Evolutionary conservation across 805 yeast species (phyloP), one percentile per base, ranked within the genome.

Genomic region (Wickerhamomyces bisporus): DNA sequence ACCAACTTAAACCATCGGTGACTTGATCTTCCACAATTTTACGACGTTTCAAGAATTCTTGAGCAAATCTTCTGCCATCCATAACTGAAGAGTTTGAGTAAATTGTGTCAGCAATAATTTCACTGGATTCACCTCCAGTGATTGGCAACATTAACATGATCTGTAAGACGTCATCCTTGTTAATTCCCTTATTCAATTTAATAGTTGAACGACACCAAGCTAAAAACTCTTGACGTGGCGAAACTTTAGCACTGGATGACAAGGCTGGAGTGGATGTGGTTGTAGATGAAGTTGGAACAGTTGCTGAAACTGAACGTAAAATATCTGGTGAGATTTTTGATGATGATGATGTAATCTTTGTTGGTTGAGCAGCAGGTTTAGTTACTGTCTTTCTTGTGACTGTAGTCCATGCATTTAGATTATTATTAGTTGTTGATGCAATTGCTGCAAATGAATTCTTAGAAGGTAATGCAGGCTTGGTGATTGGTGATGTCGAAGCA

Each of bases 61-160:
- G 75, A 0, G 98, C 96, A 67, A 89, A 91, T 48, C 95, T 73
- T 57, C 96, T 79, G 18, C 98, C 98, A 59, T 93, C 96, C 84
- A 91, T 80, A 2, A 89, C 82, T 3, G 89, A 75, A 29, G 95
- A 83, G 43, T 87, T 84, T 19, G 93, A 79, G 64, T 87, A 88
- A 41, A 91, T 79, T 11, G 96, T 86, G 55, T 91, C 98, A 2
- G 95, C 82, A 55, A 91, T 88, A 57, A 91, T 85, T 58, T 81
- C 95, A 34, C 73, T 69, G 0, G 95, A 77, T 49, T 87, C 96
- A 6, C 33, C 30, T 8, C 70, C 50, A 28, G 79, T 75, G n/a
- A 73, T 62, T 26, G 97, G 96, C 44, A 91, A 72, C 43, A 87
- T 80, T 44, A 89, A 66, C 51, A 93, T 72, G 55, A 93, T 80